Conservation (phyloP, 2,329 filamentous ascomycete genomes). For the Westerdykella sp. region DNA sequence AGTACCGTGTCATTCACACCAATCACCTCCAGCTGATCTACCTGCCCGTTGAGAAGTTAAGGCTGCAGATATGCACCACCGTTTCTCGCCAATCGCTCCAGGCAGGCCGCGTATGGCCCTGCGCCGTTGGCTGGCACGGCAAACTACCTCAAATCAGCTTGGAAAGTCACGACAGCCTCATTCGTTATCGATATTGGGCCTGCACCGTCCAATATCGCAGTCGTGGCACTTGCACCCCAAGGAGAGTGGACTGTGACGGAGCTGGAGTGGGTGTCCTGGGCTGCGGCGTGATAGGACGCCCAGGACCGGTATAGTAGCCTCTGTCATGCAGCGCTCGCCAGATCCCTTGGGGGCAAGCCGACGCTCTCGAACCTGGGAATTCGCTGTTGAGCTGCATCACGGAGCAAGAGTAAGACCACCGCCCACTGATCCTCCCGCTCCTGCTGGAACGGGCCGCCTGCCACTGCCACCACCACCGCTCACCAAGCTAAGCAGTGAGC, state of each 20-base stretch:
- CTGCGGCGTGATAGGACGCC: constrained; percentile 20
- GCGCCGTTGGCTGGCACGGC: constrained; percentile 1
- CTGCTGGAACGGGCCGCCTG: constrained; percentile 25
- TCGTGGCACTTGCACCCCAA: constrained; percentile 15
- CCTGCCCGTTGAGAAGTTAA: constrained; percentile 21
- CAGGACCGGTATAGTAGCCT: constrained; percentile 10
- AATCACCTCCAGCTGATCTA: constrained; percentile 32
- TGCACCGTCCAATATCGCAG: constrained; percentile 14
- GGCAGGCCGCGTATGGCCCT: constrained; percentile 5
- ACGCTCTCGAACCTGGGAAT: constrained; percentile 13
- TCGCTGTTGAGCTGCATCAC: not conserved
- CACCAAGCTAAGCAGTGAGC: no score
- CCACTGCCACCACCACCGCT: constrained; percentile 5
- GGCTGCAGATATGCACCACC: constrained; percentile 27
- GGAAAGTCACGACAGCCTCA: constrained; percentile 10
- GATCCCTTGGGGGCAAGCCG: constrained; percentile 12
- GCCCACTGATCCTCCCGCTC: constrained; percentile 18
- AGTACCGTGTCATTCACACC: constrained; percentile 8
- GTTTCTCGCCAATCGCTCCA: constrained; percentile 29
- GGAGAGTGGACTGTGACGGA: constrained; percentile 10
- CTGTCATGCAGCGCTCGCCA: constrained; percentile 19
- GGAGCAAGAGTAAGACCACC: constrained; percentile 13
- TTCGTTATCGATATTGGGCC: constrained; percentile 19
- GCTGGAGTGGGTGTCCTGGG: constrained; percentile 12
- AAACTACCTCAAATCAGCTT: not conserved